Evolutionary conservation across 257 asterid genomes (phyloP).

Genomic region (Ballota nigra): DNA sequence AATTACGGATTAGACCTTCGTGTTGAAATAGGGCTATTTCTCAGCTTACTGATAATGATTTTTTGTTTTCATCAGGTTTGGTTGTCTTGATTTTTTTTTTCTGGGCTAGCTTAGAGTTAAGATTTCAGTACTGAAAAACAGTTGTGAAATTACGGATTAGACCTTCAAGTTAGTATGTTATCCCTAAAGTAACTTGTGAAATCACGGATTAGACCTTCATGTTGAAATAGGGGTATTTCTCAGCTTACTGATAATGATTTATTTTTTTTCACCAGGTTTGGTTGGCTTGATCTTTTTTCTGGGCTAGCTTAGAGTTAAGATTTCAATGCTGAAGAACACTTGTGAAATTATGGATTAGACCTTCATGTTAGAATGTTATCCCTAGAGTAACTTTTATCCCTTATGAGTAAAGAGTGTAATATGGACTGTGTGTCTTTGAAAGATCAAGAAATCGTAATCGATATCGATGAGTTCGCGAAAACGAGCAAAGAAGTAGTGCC

Average conservation of each 20-base stretch:
- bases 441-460: constrained; percentile 40
- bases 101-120: background rate
- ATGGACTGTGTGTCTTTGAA: constrained; percentile 37
- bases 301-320: background rate
- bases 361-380: background rate
- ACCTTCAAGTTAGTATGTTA: background rate
- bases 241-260: background rate
- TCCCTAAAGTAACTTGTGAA: background rate
- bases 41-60: background rate
- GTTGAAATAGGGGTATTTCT: background rate
- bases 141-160: background rate
- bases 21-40: background rate
- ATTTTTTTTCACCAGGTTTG: background rate
- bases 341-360: background rate
- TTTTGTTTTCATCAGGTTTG: background rate
- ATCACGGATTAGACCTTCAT: too few species aligned
- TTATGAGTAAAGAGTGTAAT: background rate
- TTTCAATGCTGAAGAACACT: background rate
- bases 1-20: too few species aligned
- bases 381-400: background rate
- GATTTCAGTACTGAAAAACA: background rate
- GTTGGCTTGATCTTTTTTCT: background rate
- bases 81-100: background rate
- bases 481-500: constrained; percentile 31
- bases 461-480: constrained; percentile 40